These are phyloP conservation scores for Lachnum nothofagi DNA, from an alignment of 2,329 filamentous ascomycete genomes.

Conservation along the genomic window DNA sequence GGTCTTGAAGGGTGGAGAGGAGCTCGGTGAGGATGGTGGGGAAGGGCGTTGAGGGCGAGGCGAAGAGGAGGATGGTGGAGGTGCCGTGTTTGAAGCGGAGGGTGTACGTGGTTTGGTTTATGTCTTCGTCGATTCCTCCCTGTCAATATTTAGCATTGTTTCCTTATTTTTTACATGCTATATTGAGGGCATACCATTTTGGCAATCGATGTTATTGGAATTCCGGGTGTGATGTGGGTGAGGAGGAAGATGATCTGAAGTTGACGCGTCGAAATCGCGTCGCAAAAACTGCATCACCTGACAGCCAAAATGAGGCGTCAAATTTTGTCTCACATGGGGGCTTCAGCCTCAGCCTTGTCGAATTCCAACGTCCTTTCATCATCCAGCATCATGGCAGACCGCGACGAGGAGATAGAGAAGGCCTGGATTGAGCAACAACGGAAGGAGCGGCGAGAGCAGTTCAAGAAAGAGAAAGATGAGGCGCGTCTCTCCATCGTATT, in stretches of 20 bases:
- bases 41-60: constrained; percentile 54
- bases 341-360: constrained; percentile 6
- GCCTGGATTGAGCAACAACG: neutral
- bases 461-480: constrained; percentile 1
- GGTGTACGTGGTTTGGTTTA: constrained; percentile 52
- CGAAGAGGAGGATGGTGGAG: constrained; percentile 64
- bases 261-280: neutral
- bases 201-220: neutral
- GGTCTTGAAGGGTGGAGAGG: constrained; percentile 51
- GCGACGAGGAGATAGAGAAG: constrained; percentile 6
- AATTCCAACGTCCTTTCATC: constrained; percentile 17
- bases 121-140: constrained; percentile 14
- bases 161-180: too few relatives aligned
- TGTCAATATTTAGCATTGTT: too few relatives aligned
- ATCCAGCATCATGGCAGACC: constrained; percentile 11
- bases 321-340: constrained; percentile 4
- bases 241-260: neutral
- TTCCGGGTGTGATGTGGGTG: neutral
- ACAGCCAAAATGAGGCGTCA: constrained; percentile 1
- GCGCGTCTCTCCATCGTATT: constrained; percentile 57
- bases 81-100: constrained; percentile 69
- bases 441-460: neutral
- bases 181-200: neutral
- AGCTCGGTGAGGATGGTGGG: constrained; percentile 53
- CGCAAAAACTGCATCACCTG: constrained; percentile 1